Percentiles rank a stretch among this genome's conserved stretches.
Evolutionary conservation across 495 filamentous ascomycete species (phyloP).

Genomic region (Penicillium daleae): DNA sequence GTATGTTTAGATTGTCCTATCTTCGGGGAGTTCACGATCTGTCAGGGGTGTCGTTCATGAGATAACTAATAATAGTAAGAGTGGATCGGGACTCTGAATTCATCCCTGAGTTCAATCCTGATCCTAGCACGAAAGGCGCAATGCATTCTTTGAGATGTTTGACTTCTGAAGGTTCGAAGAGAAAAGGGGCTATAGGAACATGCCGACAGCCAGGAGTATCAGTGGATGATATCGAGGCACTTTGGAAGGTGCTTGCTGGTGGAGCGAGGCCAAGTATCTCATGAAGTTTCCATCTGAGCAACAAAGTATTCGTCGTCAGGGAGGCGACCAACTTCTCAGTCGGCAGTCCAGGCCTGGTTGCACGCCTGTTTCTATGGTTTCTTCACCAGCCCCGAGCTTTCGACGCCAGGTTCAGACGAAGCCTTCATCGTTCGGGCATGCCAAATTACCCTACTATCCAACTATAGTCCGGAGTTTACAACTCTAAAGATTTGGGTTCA

Average conservation of each 20-base stretch:
- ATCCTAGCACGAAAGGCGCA: background rate
- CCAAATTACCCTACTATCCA: too few species aligned
- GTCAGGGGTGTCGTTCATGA: slow-evolving; percentile 5
- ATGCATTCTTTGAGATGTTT: background rate
- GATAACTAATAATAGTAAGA: background rate
- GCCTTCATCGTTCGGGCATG: too few species aligned
- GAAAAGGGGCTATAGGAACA: background rate
- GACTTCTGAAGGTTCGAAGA: background rate
- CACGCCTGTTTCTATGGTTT: too few species aligned
- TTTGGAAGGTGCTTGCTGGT: background rate
- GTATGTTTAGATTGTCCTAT: slow-evolving; percentile 7
- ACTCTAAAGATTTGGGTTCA: too few species aligned
- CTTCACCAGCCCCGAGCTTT: too few species aligned
- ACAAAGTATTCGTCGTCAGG: too few species aligned
- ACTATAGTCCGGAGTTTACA: too few species aligned
- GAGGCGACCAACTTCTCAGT: background rate
- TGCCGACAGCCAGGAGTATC: background rate
- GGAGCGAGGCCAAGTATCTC: background rate
- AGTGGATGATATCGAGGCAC: background rate
- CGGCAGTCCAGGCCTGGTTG: too few species aligned
- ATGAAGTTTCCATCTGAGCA: background rate
- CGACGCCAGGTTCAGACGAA: too few species aligned
- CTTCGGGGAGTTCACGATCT: background rate
- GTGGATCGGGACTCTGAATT: background rate
- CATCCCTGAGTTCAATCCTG: background rate